phyloP scores from a whole-genome alignment of 75 land plant species.

The Pinus albicaulis region DNA sequence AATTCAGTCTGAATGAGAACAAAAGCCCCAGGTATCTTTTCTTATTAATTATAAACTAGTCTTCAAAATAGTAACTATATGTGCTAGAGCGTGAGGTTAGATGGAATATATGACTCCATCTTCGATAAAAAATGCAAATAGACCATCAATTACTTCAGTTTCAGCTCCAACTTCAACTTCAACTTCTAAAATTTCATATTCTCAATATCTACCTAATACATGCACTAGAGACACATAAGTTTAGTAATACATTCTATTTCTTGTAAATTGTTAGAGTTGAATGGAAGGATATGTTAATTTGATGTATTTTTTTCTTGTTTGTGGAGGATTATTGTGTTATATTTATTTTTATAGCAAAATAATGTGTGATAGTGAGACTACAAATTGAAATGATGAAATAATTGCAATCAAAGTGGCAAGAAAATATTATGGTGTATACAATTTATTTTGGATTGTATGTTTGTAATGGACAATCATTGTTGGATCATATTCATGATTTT shows the following conservation, averaged over 20 bases:
- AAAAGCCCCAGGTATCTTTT: too few species aligned
- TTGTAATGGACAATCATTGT: too few species aligned
- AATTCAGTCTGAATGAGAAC: too few species aligned
- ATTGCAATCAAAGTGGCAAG: not conserved
- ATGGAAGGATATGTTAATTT: not conserved
- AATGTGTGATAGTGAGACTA: not conserved
- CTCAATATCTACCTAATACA: not conserved
- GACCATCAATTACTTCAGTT: not conserved
- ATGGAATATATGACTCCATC: conserved; percentile 6
- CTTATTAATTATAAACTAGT: too few species aligned
- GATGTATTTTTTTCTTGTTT: not conserved
- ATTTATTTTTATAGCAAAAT: not conserved
- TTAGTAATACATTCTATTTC: not conserved
- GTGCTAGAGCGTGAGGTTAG: not conserved
- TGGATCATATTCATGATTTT: too few species aligned
- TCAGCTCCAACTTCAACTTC: conserved; percentile 2
- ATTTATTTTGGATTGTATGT: too few species aligned
- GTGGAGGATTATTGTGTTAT: not conserved
- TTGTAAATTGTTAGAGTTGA: not conserved
- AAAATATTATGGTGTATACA: too few species aligned
- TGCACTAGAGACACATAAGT: not conserved
- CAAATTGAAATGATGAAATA: not conserved
- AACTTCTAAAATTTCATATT: not conserved
- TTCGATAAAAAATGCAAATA: not conserved
- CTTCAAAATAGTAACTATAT: too few species aligned